Percentiles rank a stretch among this genome's conserved stretches.
These are phyloP conservation scores for Amaranthus hypochondriacus DNA, from an alignment of 148 eudicot genomes.

Conservation along the genomic window DNA sequence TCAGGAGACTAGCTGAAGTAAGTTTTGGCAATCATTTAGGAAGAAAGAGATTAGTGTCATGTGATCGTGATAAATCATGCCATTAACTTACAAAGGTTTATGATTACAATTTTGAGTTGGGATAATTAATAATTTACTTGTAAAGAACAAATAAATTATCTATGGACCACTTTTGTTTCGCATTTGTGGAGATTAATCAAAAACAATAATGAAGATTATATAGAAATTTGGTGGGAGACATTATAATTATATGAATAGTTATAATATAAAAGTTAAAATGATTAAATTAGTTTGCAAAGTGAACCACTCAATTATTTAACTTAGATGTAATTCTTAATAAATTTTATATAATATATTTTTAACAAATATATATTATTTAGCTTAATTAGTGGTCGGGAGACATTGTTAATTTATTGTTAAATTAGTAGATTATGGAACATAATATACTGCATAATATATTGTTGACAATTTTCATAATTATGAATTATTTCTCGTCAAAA, in stretches of 20 bases:
- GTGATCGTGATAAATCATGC: constrained; percentile 18
- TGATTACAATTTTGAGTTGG: not conserved
- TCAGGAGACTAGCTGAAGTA: not conserved
- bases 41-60: not conserved
- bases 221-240: constrained; percentile 18
- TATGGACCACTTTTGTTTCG: constrained; percentile 3
- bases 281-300: not conserved
- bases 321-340: too few species aligned
- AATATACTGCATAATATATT: too few species aligned
- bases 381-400: too few species aligned
- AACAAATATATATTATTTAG: too few species aligned
- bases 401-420: too few species aligned
- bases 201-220: constrained; percentile 1
- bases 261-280: not conserved
- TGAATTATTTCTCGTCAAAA: too few species aligned
- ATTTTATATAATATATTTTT: too few species aligned
- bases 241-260: constrained; percentile 7
- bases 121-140: constrained; percentile 2
- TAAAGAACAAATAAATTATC: not conserved
- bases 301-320: not conserved
- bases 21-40: constrained; percentile 11
- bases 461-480: too few species aligned
- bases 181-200: not conserved
- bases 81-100: constrained; percentile 14
- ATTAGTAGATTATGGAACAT: too few species aligned